Evolutionary conservation across 176 grass and related monocot genomes (phyloP), one percentile per base, ranked within the genome.

Genomic region (Hyparrhenia diplandra): DNA sequence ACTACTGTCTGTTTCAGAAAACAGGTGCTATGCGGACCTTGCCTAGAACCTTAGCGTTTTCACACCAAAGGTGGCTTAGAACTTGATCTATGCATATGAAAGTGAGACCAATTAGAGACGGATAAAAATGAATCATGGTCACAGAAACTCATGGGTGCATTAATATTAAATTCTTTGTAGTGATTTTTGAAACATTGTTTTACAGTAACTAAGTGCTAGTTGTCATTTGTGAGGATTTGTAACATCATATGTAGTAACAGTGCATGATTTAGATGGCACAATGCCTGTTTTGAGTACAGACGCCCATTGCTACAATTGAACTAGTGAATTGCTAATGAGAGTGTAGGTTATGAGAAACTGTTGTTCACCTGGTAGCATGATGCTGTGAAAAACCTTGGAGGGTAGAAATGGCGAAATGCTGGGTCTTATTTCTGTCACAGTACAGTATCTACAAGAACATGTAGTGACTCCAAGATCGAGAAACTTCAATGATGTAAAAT

Each of bases 361-460:
- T 43, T 46, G 18, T 61, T 23, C n/a, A 18, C 63, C 7, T 35
- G 14, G 20, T 43, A 36, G 23, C 29, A 74, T 37, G 20, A 36
- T 11, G 30, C 16, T 11, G 4, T 6, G n/a, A 28, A 45, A n/a
- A 61, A 47, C 74, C 67, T 61, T 77, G 27, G 13, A 70, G 62
- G 25, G 24, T 76, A 64, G 5, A 42, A 84, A 62, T 45, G 75
- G 81, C 37, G 52, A 40, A 84, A 62, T 45, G 75, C 84, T 46
- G 45, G 78, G 35, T n/a, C 7, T 76, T 41, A 3, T 67, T 34
- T 46, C 0, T 67, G 5, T 29, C 75, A 35, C 30, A 51, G n/a
- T n/a, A n/a, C n/a, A n/a, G 28, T 49, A 25, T 45, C 3, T 34
- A 17, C 45, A n/a, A 25, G 34, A 14, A 68, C 63, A 23, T 84